Conservation (phyloP, 73 alveolate genomes). For the Breviolum minutum region DNA sequence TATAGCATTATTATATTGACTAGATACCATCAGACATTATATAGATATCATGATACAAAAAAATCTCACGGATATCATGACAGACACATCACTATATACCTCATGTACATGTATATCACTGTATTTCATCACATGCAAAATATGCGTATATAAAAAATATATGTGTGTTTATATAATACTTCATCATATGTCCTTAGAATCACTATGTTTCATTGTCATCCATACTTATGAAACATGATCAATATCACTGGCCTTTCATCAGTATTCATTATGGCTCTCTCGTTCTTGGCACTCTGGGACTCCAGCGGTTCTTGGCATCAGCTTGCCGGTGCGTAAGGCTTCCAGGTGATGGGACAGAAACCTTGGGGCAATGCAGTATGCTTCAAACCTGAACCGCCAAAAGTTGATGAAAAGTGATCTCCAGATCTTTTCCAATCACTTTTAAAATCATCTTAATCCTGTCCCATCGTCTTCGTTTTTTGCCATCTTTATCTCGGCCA, state of each 20-base stretch:
- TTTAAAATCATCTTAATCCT: neutral
- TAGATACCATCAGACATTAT: neutral
- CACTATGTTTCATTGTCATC: neutral
- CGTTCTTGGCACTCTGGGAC: neutral
- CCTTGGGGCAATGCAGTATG: neutral
- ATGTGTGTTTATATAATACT: too few species aligned
- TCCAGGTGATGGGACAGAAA: conserved; percentile 63
- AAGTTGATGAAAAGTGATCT: neutral
- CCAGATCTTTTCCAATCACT: neutral
- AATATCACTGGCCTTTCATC: neutral
- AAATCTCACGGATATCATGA: neutral
- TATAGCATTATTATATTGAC: too few species aligned
- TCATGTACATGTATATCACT: neutral
- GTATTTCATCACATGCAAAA: too few species aligned
- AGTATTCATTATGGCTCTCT: neutral
- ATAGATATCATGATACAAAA: neutral
- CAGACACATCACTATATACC: neutral
- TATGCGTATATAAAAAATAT: too few species aligned
- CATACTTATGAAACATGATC: neutral
- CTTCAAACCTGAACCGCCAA: neutral
- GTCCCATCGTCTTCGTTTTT: neutral
- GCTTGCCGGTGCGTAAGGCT: conserved; percentile 80
- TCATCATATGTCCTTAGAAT: neutral
- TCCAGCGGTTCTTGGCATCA: conserved; percentile 73
- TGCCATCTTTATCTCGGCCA: neutral